phyloP scores from a whole-genome alignment of 2,329 filamentous ascomycete genomes.

The Scolecobasidium constrictum region DNA sequence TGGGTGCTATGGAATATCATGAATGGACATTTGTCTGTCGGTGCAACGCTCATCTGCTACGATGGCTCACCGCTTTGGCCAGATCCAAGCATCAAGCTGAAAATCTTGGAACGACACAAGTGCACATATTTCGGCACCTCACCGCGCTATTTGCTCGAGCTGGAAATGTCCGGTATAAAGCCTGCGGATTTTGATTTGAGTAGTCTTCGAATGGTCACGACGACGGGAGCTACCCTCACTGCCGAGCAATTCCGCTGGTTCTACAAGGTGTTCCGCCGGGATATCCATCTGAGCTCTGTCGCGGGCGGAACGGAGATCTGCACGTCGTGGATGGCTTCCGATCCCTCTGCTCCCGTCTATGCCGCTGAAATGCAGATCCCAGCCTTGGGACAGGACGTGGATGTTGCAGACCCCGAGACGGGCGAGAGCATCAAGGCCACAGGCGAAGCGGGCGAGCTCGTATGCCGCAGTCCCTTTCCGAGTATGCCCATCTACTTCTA shows the following conservation, averaged over 20 bases:
- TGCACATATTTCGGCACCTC: conserved; percentile 33
- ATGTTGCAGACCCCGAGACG: conserved; percentile 29
- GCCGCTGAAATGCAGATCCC: conserved; percentile 35
- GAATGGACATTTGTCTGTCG: conserved; percentile 30
- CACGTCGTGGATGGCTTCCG: conserved; percentile 32
- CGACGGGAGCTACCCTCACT: conserved; percentile 33
- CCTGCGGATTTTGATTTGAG: conserved; percentile 28
- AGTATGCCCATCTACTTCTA: conserved; percentile 36
- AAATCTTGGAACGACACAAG: conserved; percentile 10
- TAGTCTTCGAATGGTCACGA: conserved; percentile 31
- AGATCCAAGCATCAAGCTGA: conserved; percentile 14
- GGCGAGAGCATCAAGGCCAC: conserved; percentile 22
- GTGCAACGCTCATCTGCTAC: conserved; percentile 32
- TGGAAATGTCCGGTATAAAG: conserved; percentile 25
- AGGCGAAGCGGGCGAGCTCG: conserved; percentile 33
- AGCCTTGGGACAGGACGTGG: conserved; percentile 36
- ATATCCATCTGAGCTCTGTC: conserved; percentile 29
- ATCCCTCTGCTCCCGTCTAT: conserved; percentile 31
- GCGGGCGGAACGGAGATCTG: conserved; percentile 39
- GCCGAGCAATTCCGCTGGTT: conserved; percentile 35
- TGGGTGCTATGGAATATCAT: conserved; percentile 39
- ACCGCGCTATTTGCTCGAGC: conserved; percentile 33
- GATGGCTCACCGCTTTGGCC: conserved; percentile 34
- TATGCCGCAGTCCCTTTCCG: conserved; percentile 35
- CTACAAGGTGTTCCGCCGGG: conserved; percentile 27